phyloP scores from a whole-genome alignment of 768 basidiomycete genomes.

The Lactarius quietus region DNA sequence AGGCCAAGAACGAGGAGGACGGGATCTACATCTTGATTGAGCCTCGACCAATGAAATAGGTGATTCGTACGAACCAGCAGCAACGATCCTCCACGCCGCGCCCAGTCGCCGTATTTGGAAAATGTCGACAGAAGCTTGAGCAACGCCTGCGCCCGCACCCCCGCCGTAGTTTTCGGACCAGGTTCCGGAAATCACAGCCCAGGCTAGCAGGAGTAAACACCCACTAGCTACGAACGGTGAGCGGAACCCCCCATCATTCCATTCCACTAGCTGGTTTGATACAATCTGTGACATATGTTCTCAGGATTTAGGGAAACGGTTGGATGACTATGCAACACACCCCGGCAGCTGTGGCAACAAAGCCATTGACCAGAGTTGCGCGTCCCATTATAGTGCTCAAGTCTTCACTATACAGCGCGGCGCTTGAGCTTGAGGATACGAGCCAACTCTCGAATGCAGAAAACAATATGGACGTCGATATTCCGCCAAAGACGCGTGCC shows the following conservation, averaged over 20 bases:
- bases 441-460: conserved; percentile 79
- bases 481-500: conserved; percentile 64
- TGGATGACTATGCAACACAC: conserved; percentile 37
- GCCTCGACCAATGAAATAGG: not conserved
- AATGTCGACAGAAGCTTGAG: conserved; percentile 34
- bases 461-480: conserved; percentile 73
- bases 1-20: conserved; percentile 61
- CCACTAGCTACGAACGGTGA: conserved; percentile 69
- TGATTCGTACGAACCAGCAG: conserved; percentile 15
- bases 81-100: conserved; percentile 56
- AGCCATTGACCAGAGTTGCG: conserved; percentile 68
- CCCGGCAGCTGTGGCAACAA: conserved; percentile 66
- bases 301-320: not conserved
- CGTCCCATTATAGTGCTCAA: conserved; percentile 69
- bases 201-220: conserved; percentile 48
- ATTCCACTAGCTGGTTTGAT: conserved; percentile 54
- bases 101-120: conserved; percentile 52
- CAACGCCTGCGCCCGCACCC: conserved; percentile 30
- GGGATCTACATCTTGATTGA: conserved; percentile 42
- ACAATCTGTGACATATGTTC: conserved; percentile 5
- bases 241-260: conserved; percentile 46
- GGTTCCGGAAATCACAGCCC: conserved; percentile 49
- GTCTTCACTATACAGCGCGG: conserved; percentile 51
- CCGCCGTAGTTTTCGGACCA: conserved; percentile 75
- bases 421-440: conserved; percentile 53